Evolutionary conservation across 2,329 filamentous ascomycete species (phyloP).

Genomic region (Fusarium annulatum): DNA sequence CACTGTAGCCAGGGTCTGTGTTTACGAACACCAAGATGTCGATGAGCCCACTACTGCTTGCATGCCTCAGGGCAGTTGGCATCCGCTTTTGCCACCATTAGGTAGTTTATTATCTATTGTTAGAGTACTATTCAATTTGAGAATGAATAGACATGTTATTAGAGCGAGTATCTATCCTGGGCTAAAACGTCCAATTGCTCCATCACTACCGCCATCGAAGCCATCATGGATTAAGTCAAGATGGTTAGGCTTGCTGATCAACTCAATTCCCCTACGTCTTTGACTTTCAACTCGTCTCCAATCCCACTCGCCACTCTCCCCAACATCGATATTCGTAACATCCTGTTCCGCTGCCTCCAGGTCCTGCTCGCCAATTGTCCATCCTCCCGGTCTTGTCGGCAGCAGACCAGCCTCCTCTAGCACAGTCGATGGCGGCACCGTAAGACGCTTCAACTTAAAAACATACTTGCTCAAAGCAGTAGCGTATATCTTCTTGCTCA

Average conservation of each 20-base stretch:
- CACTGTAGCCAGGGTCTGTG: background rate
- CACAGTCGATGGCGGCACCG: background rate
- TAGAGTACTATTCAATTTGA: rapidly evolving
- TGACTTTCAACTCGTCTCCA: background rate
- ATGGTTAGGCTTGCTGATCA: background rate
- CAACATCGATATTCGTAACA: rapidly evolving
- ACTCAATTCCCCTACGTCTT: background rate
- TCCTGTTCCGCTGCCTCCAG: background rate
- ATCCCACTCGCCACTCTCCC: background rate
- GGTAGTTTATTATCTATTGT: background rate
- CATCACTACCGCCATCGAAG: background rate
- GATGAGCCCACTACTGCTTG: background rate
- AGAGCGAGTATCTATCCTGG: rapidly evolving
- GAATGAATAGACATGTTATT: rapidly evolving
- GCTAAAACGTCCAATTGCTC: background rate
- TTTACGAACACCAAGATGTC: rapidly evolving
- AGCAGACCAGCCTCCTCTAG: background rate
- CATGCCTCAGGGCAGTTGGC: rapidly evolving
- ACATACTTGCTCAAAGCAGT: constrained; percentile 5
- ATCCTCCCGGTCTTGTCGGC: background rate
- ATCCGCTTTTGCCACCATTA: no score
- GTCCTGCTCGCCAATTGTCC: background rate
- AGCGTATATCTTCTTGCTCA: background rate
- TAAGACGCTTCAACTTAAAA: constrained; percentile 1
- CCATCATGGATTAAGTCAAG: background rate